A percentile compares a stretch with the other conserved stretches of the same genome.
Conservation (phyloP, 257 asterid species). For the Knoxia roxburghii region DNA sequence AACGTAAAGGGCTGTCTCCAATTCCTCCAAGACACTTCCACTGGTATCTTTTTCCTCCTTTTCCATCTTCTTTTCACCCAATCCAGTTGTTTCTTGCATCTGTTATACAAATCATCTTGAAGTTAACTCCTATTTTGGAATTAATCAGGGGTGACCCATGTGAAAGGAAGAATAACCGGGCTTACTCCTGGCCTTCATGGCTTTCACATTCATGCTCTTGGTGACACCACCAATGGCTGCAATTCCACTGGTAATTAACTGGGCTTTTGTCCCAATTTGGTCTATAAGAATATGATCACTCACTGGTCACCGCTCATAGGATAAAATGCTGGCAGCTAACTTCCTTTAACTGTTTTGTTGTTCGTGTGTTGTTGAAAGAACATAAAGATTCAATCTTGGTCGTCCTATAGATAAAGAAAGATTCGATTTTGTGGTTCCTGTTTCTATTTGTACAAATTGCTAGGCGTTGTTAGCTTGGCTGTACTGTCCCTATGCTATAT, state of each 20-base stretch:
- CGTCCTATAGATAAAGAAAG: not conserved
- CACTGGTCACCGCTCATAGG: not conserved
- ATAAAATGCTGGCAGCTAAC: not conserved
- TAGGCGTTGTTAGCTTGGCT: not conserved
- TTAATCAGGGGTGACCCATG: constrained; percentile 37
- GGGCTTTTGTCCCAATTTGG: not conserved
- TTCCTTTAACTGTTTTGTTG: not conserved
- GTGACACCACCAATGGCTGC: constrained; percentile 96
- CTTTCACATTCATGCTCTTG: constrained; percentile 89
- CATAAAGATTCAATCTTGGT: not conserved
- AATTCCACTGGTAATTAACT: constrained; percentile 85
- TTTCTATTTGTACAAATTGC: not conserved
- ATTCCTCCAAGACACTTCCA: constrained; percentile 48
- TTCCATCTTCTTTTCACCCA: not conserved
- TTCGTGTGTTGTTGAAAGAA: not conserved
- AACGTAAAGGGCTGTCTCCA: constrained; percentile 62
- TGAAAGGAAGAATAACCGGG: constrained; percentile 63
- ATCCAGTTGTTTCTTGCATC: not conserved
- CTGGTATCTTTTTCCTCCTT: constrained; percentile 23
- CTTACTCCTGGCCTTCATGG: constrained; percentile 82
- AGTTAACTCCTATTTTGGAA: not conserved
- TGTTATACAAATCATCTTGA: not conserved
- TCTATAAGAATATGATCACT: not conserved
- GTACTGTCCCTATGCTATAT: not conserved
- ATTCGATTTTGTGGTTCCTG: not conserved